Conservation (phyloP, 2,329 filamentous ascomycete genomes). For the Tetracladium maxilliforme region DNA sequence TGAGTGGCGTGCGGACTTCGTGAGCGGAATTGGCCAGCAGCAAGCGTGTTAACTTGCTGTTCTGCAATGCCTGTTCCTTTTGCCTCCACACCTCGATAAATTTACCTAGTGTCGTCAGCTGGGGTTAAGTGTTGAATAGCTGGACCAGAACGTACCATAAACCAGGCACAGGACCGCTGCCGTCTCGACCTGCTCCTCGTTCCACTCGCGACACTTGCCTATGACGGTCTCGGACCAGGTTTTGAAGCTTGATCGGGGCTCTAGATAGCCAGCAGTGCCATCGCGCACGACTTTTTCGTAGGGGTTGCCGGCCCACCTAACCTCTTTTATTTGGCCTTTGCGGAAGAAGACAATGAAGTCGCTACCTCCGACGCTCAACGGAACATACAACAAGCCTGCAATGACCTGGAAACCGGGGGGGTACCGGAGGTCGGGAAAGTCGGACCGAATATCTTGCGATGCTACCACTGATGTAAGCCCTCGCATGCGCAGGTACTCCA, state of each 20-base stretch:
- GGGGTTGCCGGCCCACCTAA: slow-evolving; percentile 71
- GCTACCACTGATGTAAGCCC: slow-evolving; percentile 61
- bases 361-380: slow-evolving; percentile 56
- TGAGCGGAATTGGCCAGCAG: slow-evolving; percentile 81
- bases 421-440: slow-evolving; percentile 74
- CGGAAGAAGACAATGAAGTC: slow-evolving; percentile 91
- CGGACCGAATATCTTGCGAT: slow-evolving; percentile 58
- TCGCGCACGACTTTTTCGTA: slow-evolving; percentile 65
- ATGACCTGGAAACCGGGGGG: slow-evolving; percentile 65
- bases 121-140: background rate
- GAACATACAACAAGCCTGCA: slow-evolving; percentile 69
- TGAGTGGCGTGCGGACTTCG: slow-evolving; percentile 79
- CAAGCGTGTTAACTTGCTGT: slow-evolving; percentile 63
- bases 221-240: slow-evolving; percentile 69
- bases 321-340: slow-evolving; percentile 59
- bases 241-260: slow-evolving; percentile 68
- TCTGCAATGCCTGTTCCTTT: slow-evolving; percentile 74
- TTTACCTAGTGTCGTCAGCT: slow-evolving; percentile 26
- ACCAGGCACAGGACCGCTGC: slow-evolving; percentile 78
- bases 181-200: slow-evolving; percentile 77
- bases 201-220: slow-evolving; percentile 77
- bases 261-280: slow-evolving; percentile 59
- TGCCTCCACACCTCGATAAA: slow-evolving; percentile 89
- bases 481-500: slow-evolving; percentile 72
- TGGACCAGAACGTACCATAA: slow-evolving; percentile 72